These are phyloP conservation scores for Phallus indusiatus DNA, from an alignment of 768 basidiomycete species.

Conservation along the genomic window DNA sequence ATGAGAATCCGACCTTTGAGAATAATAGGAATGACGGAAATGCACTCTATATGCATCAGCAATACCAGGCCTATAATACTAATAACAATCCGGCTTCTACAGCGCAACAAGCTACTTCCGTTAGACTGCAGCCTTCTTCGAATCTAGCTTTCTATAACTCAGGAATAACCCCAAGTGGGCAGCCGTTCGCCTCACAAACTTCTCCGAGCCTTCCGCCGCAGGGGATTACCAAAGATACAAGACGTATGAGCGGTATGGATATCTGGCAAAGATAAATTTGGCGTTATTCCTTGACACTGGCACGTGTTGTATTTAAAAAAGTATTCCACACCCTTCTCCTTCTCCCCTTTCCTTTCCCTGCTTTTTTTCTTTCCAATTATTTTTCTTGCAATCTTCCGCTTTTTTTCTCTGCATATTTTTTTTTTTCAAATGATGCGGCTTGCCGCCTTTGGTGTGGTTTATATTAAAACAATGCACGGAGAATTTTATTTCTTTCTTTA, in stretches of 20 bases:
- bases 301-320: not conserved
- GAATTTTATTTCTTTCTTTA: conserved; percentile 1
- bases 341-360: not conserved
- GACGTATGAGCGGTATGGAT: conserved; percentile 27
- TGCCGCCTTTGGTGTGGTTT: conserved; percentile 6
- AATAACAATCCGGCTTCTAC: conserved; percentile 24
- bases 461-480: not conserved
- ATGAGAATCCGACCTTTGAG: conserved; percentile 6
- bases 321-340: not conserved
- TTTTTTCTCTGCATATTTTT: conserved; percentile 4
- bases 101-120: conserved; percentile 14
- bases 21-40: conserved; percentile 13
- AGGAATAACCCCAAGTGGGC: conserved; percentile 44
- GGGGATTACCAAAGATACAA: conserved; percentile 9
- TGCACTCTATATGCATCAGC: conserved; percentile 69
- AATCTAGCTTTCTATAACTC: conserved; percentile 64
- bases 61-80: conserved; percentile 47
- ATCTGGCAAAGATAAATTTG: conserved; percentile 58
- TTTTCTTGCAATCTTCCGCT: not conserved
- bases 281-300: not conserved
- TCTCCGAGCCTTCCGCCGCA: conserved; percentile 10
- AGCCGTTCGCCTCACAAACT: conserved; percentile 9
- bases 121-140: conserved; percentile 40
- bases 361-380: not conserved
- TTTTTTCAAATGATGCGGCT: not conserved